A percentile compares a stretch with the other conserved stretches of the same genome.
These are phyloP conservation scores for Nelumbo lutea DNA, from an alignment of 164 flowering plant genomes.

Conservation along the genomic window DNA sequence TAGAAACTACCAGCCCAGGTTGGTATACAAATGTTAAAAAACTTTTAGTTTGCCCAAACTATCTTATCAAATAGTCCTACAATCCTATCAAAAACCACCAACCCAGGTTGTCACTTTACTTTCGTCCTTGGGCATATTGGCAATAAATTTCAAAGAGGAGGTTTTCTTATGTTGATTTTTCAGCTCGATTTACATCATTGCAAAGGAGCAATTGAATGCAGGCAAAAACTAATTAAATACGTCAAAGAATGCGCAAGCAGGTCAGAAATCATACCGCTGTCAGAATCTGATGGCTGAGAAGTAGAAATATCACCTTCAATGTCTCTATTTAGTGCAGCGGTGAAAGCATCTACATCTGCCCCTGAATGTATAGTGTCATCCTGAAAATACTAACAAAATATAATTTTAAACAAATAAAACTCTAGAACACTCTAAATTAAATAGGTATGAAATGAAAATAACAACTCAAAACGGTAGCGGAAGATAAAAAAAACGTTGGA, in stretches of 20 bases:
- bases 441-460: background rate
- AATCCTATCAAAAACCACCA: too few relatives aligned
- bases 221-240: too few relatives aligned
- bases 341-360: conserved; percentile 91
- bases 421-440: background rate
- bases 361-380: conserved; percentile 91
- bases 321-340: conserved; percentile 85
- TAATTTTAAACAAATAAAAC: background rate
- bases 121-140: too few relatives aligned
- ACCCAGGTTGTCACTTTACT: too few relatives aligned
- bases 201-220: too few relatives aligned
- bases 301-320: conserved; percentile 57
- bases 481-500: background rate
- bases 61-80: too few relatives aligned
- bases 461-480: background rate
- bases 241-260: background rate
- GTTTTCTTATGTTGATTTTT: too few relatives aligned
- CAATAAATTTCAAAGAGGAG: too few relatives aligned
- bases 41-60: too few relatives aligned
- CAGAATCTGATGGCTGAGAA: conserved; percentile 42
- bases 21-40: too few relatives aligned
- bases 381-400: conserved; percentile 23
- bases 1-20: too few relatives aligned
- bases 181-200: too few relatives aligned
- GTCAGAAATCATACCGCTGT: conserved; percentile 25